phyloP scores from a whole-genome alignment of 371 early-diverging fungal genomes.

The Blastocladiella emersonii region DNA sequence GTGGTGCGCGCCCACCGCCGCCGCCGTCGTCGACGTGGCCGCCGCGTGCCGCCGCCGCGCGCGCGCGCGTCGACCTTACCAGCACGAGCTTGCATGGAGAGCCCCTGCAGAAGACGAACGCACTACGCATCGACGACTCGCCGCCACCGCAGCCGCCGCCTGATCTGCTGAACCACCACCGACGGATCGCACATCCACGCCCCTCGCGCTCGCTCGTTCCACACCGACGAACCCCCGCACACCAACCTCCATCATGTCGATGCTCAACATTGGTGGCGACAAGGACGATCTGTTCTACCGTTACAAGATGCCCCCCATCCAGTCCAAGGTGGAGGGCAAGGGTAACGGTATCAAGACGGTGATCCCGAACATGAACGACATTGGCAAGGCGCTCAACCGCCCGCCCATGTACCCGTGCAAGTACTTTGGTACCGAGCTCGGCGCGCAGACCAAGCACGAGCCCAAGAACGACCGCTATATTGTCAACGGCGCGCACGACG shows the following conservation, averaged over 20 bases:
- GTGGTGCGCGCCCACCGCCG: no score
- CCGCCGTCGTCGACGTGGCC: no score
- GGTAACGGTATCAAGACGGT: slow-evolving; percentile 99
- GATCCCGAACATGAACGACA: slow-evolving; percentile 92
- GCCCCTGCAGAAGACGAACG: no score
- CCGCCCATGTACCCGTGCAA: slow-evolving; percentile 85
- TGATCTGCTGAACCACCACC: no score
- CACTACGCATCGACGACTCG: no score
- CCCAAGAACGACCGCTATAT: slow-evolving; percentile 87
- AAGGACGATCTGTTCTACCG: slow-evolving; percentile 91
- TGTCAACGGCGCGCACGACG: slow-evolving; percentile 95
- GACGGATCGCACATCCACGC: no score
- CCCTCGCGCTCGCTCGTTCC: no score
- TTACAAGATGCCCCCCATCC: slow-evolving; percentile 93
- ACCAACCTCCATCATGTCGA: neutral
- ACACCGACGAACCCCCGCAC: no score
- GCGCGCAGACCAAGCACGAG: slow-evolving; percentile 85
- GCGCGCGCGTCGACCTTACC: no score
- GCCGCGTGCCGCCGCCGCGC: no score
- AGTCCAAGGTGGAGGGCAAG: slow-evolving; percentile 81
- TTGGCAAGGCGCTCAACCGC: slow-evolving; percentile 81
- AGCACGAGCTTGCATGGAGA: no score
- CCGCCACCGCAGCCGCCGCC: no score
- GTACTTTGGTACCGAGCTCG: slow-evolving; percentile 93
- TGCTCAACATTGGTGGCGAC: slow-evolving; percentile 70